Percentiles rank a stretch among this genome's conserved stretches.
Evolutionary conservation across 306 rosid genomes (phyloP).

Genomic region (Alnus rubra): DNA sequence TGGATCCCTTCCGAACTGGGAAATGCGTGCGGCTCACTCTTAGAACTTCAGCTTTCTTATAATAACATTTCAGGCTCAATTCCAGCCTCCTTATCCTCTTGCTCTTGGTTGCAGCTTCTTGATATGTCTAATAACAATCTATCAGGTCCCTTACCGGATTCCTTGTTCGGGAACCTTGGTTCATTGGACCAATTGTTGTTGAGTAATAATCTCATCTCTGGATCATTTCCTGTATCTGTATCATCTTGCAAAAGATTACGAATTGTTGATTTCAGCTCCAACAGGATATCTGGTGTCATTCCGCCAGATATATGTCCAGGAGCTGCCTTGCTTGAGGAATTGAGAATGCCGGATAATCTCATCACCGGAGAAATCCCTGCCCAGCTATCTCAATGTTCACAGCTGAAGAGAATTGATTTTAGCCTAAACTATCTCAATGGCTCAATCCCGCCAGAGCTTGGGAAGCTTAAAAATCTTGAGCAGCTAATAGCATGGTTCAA

Average conservation of each 20-base stretch:
- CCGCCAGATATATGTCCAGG: slow-evolving; percentile 87
- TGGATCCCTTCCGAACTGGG: slow-evolving; percentile 89
- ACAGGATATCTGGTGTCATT: slow-evolving; percentile 66
- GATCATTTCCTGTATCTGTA: slow-evolving; percentile 72
- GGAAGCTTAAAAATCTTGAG: slow-evolving; percentile 74
- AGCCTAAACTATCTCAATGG: slow-evolving; percentile 86
- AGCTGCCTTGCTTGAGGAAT: slow-evolving; percentile 74
- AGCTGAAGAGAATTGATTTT: slow-evolving; percentile 83
- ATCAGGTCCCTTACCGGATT: slow-evolving; percentile 69
- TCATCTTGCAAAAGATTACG: slow-evolving; percentile 70
- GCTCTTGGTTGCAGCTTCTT: slow-evolving; percentile 61
- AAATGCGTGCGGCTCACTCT: slow-evolving; percentile 64
- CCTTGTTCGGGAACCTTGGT: slow-evolving; percentile 60
- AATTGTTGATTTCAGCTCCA: slow-evolving; percentile 86
- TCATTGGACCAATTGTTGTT: slow-evolving; percentile 66
- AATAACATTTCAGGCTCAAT: slow-evolving; percentile 81
- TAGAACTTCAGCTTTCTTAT: slow-evolving; percentile 61
- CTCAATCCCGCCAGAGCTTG: slow-evolving; percentile 89
- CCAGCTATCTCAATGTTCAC: slow-evolving; percentile 66
- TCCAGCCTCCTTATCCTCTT: slow-evolving; percentile 67
- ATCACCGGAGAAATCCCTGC: slow-evolving; percentile 72
- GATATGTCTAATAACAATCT: slow-evolving; percentile 88
- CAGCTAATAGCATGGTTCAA: slow-evolving; percentile 96
- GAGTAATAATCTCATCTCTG: slow-evolving; percentile 75
- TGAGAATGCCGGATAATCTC: slow-evolving; percentile 85